Percentiles rank a stretch among this genome's conserved stretches.
Conservation (phyloP, 352 stramenopile genomes). For the Phytopythium helicoides region DNA sequence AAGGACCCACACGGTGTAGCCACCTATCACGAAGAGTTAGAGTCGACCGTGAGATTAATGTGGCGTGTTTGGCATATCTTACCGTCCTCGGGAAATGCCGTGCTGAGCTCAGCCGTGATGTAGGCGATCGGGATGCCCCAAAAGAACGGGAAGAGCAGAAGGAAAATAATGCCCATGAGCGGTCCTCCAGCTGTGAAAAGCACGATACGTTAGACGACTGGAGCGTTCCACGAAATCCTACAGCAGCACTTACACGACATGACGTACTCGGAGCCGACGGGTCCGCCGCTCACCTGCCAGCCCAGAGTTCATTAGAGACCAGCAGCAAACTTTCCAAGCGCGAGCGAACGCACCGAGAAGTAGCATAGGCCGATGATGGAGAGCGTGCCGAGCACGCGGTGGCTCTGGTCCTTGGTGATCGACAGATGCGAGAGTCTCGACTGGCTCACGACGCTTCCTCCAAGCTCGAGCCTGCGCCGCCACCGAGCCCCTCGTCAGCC, state of each 20-base stretch:
- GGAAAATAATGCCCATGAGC: constrained; percentile 82
- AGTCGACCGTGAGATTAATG: not conserved
- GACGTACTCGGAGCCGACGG: constrained; percentile 42
- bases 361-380: constrained; percentile 59
- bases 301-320: not conserved
- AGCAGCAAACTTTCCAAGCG: not conserved
- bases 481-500: too few relatives aligned
- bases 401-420: constrained; percentile 34
- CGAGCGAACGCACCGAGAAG: constrained; percentile 28
- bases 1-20: constrained; percentile 90
- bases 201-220: too few relatives aligned
- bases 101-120: constrained; percentile 91
- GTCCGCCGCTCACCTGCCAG: constrained; percentile 12
- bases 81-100: constrained; percentile 82
- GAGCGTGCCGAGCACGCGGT: constrained; percentile 51
- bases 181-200: constrained; percentile 39
- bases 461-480: too few relatives aligned
- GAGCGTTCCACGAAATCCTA: not conserved
- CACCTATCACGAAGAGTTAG: constrained; percentile 16
- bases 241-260: constrained; percentile 28
- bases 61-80: not conserved
- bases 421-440: too few relatives aligned
- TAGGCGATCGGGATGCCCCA: constrained; percentile 90
- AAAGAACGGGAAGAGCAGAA: constrained; percentile 86
- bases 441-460: too few relatives aligned